Evolutionary conservation across 805 yeast genomes (phyloP).

Genomic region (Suhomyces sp.): DNA sequence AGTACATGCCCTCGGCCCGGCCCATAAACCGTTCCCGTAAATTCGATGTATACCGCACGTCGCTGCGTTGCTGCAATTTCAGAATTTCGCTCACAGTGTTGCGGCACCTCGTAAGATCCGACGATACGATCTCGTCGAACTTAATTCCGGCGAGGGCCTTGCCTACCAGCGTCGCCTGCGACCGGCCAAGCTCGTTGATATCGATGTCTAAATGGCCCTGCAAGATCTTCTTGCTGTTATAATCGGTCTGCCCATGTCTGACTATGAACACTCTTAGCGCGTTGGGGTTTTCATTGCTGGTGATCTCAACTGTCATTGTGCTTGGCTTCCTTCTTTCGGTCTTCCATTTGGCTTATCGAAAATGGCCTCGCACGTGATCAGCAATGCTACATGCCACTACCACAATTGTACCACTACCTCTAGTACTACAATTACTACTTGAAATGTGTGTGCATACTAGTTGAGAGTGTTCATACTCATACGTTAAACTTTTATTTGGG

Average conservation of each 20-base stretch:
- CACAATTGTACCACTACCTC: too few species aligned
- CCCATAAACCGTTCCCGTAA: slow-evolving; percentile 81
- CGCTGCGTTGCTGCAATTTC: slow-evolving; percentile 17
- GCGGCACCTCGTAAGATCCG: slow-evolving; percentile 58
- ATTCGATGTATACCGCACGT: slow-evolving; percentile 31
- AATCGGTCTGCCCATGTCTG: slow-evolving; percentile 84
- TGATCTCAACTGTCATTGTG: slow-evolving; percentile 15
- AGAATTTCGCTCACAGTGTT: slow-evolving; percentile 53
- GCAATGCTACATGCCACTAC: too few species aligned
- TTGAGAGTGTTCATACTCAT: too few species aligned
- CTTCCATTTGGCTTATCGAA: not conserved
- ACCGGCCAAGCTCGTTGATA: slow-evolving; percentile 57
- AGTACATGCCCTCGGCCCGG: slow-evolving; percentile 65
- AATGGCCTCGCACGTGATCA: not conserved
- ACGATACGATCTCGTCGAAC: slow-evolving; percentile 48
- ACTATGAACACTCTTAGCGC: slow-evolving; percentile 56
- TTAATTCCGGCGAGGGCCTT: slow-evolving; percentile 33
- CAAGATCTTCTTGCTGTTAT: slow-evolving; percentile 62
- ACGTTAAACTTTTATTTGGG: not conserved
- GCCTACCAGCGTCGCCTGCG: slow-evolving; percentile 61
- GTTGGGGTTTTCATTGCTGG: slow-evolving; percentile 32
- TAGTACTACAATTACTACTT: too few species aligned
- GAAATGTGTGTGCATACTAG: too few species aligned
- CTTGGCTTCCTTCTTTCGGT: not conserved
- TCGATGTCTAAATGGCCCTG: slow-evolving; percentile 77